Base-by-base conservation (phyloP, 768 basidiomycete species). In the Auriscalpium microsporum region DNA sequence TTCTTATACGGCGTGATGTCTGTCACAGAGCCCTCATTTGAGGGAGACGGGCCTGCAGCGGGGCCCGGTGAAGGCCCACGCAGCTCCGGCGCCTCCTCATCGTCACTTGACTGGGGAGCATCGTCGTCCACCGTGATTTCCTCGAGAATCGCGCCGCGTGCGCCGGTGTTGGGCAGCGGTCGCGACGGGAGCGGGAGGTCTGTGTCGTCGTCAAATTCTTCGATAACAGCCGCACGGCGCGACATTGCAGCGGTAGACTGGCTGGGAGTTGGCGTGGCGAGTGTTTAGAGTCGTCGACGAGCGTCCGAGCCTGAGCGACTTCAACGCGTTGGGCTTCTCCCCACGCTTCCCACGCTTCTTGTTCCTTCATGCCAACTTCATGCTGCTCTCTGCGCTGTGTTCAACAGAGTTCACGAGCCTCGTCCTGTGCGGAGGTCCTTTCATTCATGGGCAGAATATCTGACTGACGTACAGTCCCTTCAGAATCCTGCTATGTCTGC, bases 151-250 rank as follows among this genome's bases (percentile, higher is more conserved):
- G 93, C 84, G 1, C 93, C 92, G 42, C 75, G 80, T 1, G 78
- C 56, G 55, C 87, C 86, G 6, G 81, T 78, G 61, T 84, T 80
- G 8, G 83, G 84, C 0, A 94, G 72, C 0, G 83, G 73, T 13
- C 74, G 76, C 35, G 74, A 73, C 3, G 92, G 92, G 19, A 94
- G 75, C 0, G 91, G 89, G 14, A 94, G 80, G 67, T 95, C 93
- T 11, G 90, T 91, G 65, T 95, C 93, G 73, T 96, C 94, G 80
- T 95, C 91, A 65, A 94, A 95, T 65, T 90, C 90, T 57, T 81
- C 82, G 65, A 84, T 77, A 58, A 83, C 75, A 59, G 81, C 83
- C 65, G 82, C 72, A 68, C 83, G 77, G 62, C 85, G 85, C 59
- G 85, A 82, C 87, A 90, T 90, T 56, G 56, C 62, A 17, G 35